A percentile compares a stretch with the other conserved stretches of the same genome.
These are phyloP conservation scores for Paraglomus occultum DNA, from an alignment of 192 early-diverging fungal species.

Conservation along the genomic window DNA sequence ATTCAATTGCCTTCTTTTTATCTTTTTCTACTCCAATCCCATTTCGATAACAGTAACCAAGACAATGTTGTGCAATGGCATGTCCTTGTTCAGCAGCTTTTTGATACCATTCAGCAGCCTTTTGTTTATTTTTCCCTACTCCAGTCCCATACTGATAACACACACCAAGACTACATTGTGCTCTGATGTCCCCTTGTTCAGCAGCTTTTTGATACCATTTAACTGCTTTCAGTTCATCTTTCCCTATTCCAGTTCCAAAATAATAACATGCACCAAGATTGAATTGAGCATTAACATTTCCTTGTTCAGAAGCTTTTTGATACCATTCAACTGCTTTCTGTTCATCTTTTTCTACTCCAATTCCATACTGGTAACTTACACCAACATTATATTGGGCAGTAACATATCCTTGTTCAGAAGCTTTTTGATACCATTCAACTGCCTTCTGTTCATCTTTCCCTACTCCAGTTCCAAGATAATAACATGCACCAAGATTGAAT, in stretches of 20 bases:
- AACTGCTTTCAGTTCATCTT: constrained; percentile 48
- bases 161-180: constrained; percentile 12
- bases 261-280: constrained; percentile 79
- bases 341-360: constrained; percentile 56
- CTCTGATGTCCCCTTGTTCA: constrained; percentile 54
- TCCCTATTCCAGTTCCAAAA: constrained; percentile 55
- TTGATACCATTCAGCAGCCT: constrained; percentile 52
- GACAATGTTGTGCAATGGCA: constrained; percentile 58
- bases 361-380: constrained; percentile 81
- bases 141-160: constrained; percentile 62
- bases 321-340: constrained; percentile 61
- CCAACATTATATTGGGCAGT: constrained; percentile 79
- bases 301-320: constrained; percentile 49
- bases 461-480: constrained; percentile 54
- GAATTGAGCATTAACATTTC: constrained; percentile 60
- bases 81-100: constrained; percentile 52
- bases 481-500: constrained; percentile 52
- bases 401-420: constrained; percentile 67
- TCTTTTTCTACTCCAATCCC: constrained; percentile 68
- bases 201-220: constrained; percentile 65
- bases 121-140: constrained; percentile 42
- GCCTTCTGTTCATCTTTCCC: constrained; percentile 47
- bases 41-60: constrained; percentile 83
- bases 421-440: constrained; percentile 55
- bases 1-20: constrained; percentile 58